Percentiles rank a stretch among this genome's conserved stretches.
These are phyloP conservation scores for Phytophthora idaei DNA, from an alignment of 352 stramenopile genomes.

Conservation along the genomic window DNA sequence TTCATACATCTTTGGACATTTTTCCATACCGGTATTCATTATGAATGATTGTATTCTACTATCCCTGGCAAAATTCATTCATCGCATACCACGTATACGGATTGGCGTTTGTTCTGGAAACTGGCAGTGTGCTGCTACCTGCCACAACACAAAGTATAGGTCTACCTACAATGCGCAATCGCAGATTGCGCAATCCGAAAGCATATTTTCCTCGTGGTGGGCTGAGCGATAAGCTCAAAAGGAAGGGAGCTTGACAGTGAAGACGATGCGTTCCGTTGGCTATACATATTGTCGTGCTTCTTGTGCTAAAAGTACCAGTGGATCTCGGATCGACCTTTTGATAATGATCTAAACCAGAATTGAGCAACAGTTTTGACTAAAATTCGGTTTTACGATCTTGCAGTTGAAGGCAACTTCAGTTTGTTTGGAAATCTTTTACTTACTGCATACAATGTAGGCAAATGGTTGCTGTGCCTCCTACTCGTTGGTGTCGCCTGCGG, in stretches of 20 bases:
- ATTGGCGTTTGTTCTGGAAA: no score
- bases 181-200: background rate
- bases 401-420: slow-evolving; percentile 5
- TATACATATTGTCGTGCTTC: background rate
- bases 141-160: background rate
- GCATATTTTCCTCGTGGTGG: background rate
- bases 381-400: background rate
- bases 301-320: background rate
- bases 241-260: background rate
- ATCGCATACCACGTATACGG: no score
- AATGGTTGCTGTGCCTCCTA: no score
- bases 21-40: no score
- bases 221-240: background rate
- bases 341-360: no score
- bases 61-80: no score
- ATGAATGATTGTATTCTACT: no score
- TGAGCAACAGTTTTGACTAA: no score
- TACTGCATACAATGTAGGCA: no score
- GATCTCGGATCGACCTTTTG: background rate
- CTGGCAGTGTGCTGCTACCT: background rate
- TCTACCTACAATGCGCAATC: background rate
- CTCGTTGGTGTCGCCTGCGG: no score
- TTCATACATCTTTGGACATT: no score
- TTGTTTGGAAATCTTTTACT: background rate
- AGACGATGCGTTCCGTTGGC: background rate